Conservation (phyloP, 2,329 filamentous ascomycete species). For the Colletotrichum lindemuthianum region DNA sequence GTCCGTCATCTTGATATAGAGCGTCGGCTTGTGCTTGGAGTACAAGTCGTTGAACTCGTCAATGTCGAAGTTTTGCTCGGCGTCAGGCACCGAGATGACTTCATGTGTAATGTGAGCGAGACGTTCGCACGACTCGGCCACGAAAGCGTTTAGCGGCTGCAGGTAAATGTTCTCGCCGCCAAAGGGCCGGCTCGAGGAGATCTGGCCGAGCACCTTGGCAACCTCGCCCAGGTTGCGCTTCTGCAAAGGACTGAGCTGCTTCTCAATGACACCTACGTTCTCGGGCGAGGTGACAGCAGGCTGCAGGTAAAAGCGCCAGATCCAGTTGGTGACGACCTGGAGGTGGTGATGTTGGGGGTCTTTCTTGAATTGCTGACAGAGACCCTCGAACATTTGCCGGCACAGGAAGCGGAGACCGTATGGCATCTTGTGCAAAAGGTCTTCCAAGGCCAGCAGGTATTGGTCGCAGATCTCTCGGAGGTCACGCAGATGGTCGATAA, state of each 20-base stretch:
- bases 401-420: conserved; percentile 92
- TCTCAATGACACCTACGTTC: conserved; percentile 91
- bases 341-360: conserved; percentile 82
- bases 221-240: conserved; percentile 93
- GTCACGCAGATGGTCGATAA: conserved; percentile 94
- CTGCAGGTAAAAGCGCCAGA: conserved; percentile 94
- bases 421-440: conserved; percentile 86
- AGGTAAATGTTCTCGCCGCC: conserved; percentile 95
- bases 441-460: conserved; percentile 84
- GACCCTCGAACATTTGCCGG: conserved; percentile 82
- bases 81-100: conserved; percentile 84
- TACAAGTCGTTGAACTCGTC: conserved; percentile 99
- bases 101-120: conserved; percentile 79
- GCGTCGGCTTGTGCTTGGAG: conserved; percentile 92
- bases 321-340: conserved; percentile 87
- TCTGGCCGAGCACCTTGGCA: conserved; percentile 89
- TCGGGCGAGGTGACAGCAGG: conserved; percentile 91
- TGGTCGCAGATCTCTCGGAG: conserved; percentile 94
- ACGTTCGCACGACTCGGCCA: conserved; percentile 84
- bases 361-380: conserved; percentile 80
- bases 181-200: conserved; percentile 88
- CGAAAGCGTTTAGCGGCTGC: conserved; percentile 92
- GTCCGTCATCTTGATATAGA: conserved; percentile 99
- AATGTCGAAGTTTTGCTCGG: conserved; percentile 94
- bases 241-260: conserved; percentile 87